A percentile compares a stretch with the other conserved stretches of the same genome.
Evolutionary conservation across 306 rosid species (phyloP).

Genomic region (Ochetophila trinervis): DNA sequence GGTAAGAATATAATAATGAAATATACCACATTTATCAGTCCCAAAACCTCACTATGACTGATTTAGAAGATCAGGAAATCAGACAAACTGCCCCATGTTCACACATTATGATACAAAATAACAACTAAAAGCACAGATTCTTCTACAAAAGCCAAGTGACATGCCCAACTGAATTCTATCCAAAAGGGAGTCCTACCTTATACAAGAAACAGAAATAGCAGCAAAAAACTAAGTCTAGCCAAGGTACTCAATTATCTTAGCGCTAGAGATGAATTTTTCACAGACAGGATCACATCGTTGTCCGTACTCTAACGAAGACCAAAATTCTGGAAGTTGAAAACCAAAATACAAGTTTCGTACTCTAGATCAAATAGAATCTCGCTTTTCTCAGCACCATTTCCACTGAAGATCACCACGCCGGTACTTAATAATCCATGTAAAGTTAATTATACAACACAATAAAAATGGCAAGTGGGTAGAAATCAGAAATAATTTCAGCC

Average conservation of each 20-base stretch:
- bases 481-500: background rate
- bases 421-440: background rate
- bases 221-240: too few relatives aligned
- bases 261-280: too few relatives aligned
- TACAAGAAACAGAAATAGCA: background rate
- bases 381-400: conserved; percentile 11
- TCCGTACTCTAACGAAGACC: background rate
- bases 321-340: background rate
- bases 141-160: background rate
- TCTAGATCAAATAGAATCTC: background rate
- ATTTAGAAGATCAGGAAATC: background rate
- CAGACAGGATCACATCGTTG: too few relatives aligned
- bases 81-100: background rate
- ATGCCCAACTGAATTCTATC: background rate
- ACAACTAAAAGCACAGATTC: background rate
- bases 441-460: background rate
- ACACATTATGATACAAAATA: background rate
- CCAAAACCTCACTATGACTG: background rate
- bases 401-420: background rate
- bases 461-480: background rate
- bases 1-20: background rate
- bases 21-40: conserved; percentile 7
- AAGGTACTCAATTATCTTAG: too few relatives aligned
- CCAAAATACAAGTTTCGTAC: too few relatives aligned
- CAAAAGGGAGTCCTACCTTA: background rate